Percentiles rank a stretch among this genome's conserved stretches.
Conservation (phyloP, 768 basidiomycete species). For the Antrodiella citrinella region DNA sequence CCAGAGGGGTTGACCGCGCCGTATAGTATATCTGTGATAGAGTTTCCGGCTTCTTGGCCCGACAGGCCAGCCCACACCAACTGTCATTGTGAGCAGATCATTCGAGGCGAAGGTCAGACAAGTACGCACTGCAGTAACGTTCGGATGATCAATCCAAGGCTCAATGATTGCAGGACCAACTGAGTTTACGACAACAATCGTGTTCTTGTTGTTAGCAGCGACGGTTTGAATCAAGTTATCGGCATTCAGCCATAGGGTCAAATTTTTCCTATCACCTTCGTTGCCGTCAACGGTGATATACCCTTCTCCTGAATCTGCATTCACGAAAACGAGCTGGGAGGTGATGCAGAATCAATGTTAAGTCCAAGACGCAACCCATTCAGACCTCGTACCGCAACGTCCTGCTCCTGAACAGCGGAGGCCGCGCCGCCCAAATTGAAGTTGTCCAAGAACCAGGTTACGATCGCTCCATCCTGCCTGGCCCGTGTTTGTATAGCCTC, state of each 20-base stretch:
- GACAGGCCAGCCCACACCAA: constrained; percentile 30
- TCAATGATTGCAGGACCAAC: constrained; percentile 31
- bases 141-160: constrained; percentile 43
- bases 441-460: constrained; percentile 20
- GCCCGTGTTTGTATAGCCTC: constrained; percentile 76
- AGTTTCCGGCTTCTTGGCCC: constrained; percentile 44
- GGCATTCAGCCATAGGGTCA: constrained; percentile 69
- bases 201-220: constrained; percentile 59
- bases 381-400: constrained; percentile 12
- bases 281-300: constrained; percentile 80
- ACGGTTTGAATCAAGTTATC: constrained; percentile 66
- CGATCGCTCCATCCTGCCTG: constrained; percentile 33
- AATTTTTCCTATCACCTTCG: constrained; percentile 64
- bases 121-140: constrained; percentile 39
- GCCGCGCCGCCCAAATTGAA: constrained; percentile 16
- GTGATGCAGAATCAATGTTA: too few relatives aligned
- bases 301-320: constrained; percentile 77
- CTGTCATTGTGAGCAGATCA: too few relatives aligned
- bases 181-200: constrained; percentile 58
- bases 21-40: constrained; percentile 42
- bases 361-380: too few relatives aligned
- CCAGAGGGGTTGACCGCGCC: constrained; percentile 45
- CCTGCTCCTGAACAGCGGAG: constrained; percentile 5
- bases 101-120: too few relatives aligned
- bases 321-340: constrained; percentile 60